phyloP scores from a whole-genome alignment of 2,329 filamentous ascomycete species.

The Stromatinia cepivora region DNA sequence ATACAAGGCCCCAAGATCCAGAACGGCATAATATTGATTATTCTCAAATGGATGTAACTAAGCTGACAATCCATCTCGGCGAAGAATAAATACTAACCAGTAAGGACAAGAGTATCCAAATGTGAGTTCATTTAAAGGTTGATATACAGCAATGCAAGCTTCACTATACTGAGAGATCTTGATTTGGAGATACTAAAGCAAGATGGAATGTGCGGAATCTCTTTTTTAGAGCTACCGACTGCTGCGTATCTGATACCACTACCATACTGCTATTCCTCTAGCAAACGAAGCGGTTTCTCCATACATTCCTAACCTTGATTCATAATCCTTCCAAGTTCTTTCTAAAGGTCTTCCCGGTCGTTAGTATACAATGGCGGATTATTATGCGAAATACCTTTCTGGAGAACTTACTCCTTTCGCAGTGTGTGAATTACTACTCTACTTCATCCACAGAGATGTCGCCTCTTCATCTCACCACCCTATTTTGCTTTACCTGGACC shows the following conservation, averaged over 20 bases:
- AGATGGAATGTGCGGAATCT: slow-evolving; percentile 50
- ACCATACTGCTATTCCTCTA: slow-evolving; percentile 59
- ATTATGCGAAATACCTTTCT: slow-evolving; percentile 70
- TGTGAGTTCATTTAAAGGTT: slow-evolving; percentile 61
- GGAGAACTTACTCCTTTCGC: slow-evolving; percentile 69
- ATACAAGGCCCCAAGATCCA: slow-evolving; percentile 45
- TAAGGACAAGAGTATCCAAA: slow-evolving; percentile 52
- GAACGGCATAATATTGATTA: slow-evolving; percentile 62
- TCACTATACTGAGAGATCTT: slow-evolving; percentile 50
- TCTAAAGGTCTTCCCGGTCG: slow-evolving; percentile 48
- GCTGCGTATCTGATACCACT: not conserved
- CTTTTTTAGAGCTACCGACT: not conserved
- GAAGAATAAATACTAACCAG: not conserved
- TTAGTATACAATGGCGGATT: slow-evolving; percentile 73
- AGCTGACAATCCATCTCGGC: not conserved
- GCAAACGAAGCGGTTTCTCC: slow-evolving; percentile 36
- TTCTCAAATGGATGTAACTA: slow-evolving; percentile 61
- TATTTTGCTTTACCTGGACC: slow-evolving; percentile 69
- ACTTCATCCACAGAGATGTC: slow-evolving; percentile 63
- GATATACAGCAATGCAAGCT: slow-evolving; percentile 69
- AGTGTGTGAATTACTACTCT: slow-evolving; percentile 69
- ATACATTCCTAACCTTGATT: slow-evolving; percentile 45
- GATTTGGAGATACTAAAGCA: slow-evolving; percentile 48
- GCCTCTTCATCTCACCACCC: slow-evolving; percentile 60
- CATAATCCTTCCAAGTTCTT: slow-evolving; percentile 46